These are phyloP conservation scores for Pleoardoris graminearum DNA, from an alignment of 2,329 filamentous ascomycete genomes.

Conservation along the genomic window DNA sequence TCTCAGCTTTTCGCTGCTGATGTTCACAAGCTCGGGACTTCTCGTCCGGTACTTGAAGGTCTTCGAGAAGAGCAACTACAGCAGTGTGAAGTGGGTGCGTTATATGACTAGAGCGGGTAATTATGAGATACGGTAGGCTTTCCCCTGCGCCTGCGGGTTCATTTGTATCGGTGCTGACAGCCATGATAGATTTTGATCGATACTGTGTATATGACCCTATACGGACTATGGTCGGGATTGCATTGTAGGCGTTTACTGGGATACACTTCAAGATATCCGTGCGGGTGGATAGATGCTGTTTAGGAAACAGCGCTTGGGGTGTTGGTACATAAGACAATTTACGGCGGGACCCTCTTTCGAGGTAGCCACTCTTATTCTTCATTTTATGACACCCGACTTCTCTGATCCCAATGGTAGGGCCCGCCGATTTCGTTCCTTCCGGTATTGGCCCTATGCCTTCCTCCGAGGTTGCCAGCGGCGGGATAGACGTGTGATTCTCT, in stretches of 20 bases:
- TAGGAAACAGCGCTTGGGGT: too few relatives aligned
- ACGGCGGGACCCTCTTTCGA: too few relatives aligned
- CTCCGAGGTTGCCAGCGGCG: too few relatives aligned
- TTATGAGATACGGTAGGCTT: conserved; percentile 83
- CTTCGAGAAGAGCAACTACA: conserved; percentile 99
- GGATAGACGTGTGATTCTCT: too few relatives aligned
- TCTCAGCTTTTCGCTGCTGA: conserved; percentile 88
- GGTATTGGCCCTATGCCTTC: too few relatives aligned
- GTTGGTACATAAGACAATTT: too few relatives aligned
- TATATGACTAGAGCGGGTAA: conserved; percentile 98
- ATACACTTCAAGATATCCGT: conserved; percentile 7
- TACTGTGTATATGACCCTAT: background rate
- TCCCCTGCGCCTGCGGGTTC: too few relatives aligned
- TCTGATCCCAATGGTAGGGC: too few relatives aligned
- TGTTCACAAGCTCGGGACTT: conserved; percentile 96
- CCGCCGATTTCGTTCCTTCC: too few relatives aligned
- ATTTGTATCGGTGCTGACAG: background rate
- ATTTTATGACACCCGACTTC: too few relatives aligned
- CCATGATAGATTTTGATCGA: conserved; percentile 1
- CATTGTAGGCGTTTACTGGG: conserved; percentile 28
- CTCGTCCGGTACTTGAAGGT: conserved; percentile 95
- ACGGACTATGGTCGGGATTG: conserved; percentile 9
- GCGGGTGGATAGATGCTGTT: background rate
- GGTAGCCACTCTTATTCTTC: too few relatives aligned
- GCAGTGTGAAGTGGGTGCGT: conserved; percentile 97